phyloP scores from a whole-genome alignment of 352 stramenopile genomes.

The Sclerospora graminicola region DNA sequence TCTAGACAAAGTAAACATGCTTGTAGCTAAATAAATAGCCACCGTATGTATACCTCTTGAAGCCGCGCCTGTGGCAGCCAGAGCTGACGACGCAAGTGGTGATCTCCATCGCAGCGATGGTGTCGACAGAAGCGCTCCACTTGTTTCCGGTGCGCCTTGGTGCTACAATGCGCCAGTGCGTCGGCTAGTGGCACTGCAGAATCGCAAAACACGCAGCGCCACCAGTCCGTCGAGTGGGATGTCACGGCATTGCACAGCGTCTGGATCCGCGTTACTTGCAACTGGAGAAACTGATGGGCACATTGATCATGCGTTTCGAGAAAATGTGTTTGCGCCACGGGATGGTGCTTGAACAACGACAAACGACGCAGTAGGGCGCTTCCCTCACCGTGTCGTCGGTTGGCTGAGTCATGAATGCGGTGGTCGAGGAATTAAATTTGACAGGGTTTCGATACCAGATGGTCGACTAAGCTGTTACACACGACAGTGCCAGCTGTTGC shows the following conservation, averaged over 20 bases:
- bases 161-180: slow-evolving; percentile 33
- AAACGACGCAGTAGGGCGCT: slow-evolving; percentile 41
- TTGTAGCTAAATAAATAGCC: no score
- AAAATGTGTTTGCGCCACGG: slow-evolving; percentile 70
- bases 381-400: slow-evolving; percentile 22
- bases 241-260: slow-evolving; percentile 14
- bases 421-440: no score
- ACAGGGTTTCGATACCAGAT: no score
- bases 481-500: no score
- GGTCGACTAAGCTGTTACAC: no score
- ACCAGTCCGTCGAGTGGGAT: not conserved
- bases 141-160: slow-evolving; percentile 19
- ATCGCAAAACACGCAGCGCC: slow-evolving; percentile 37
- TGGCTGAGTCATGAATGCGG: no score
- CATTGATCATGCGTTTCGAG: slow-evolving; percentile 41
- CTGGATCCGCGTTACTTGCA: slow-evolving; percentile 17
- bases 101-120: slow-evolving; percentile 43
- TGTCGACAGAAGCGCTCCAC: slow-evolving; percentile 44
- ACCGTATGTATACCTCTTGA: slow-evolving; percentile 23
- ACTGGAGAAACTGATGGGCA: slow-evolving; percentile 29
- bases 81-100: slow-evolving; percentile 25
- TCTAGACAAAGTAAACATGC: no score
- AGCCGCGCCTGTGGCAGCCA: slow-evolving; percentile 7
- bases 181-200: slow-evolving; percentile 3
- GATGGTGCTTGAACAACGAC: slow-evolving; percentile 42